Evolutionary conservation across 176 grass and related monocot genomes (phyloP), one percentile per base, ranked within the genome.

Genomic region (Eragrostis curvula): DNA sequence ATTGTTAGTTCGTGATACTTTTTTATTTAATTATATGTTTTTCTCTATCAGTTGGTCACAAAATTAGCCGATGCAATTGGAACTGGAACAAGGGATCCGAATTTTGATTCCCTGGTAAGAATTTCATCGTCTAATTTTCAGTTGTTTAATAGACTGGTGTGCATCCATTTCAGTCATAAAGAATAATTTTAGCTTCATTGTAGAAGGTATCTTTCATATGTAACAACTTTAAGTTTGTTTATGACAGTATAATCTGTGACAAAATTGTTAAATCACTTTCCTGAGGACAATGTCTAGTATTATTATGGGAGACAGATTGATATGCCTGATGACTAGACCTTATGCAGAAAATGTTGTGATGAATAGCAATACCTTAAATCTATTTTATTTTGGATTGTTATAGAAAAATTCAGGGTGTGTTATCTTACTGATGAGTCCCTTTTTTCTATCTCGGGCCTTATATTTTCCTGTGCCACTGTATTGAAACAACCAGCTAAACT

Each of bases 41-140:
- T 68, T 5, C 9, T 70, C 3, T 53, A 70, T 42, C 69, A 89
- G 90, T 84, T 83, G 70, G 70, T 89, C 55, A 85, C 84, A 75
- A 92, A 79, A 56, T 89, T 92, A 83, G 83, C 70, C 45, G 90
- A 92, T 89, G 75, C 55, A 30, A 86, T 92, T 66, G 86, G 75
- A 77, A 84, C 83, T 23, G 86, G 90, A 77, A 84, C 86, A 71
- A 56, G 75, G 69, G 86, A 92, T 75, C 86, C 80, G 74, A 71
- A 74, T 86, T 86, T 50, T 84, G 90, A 92, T 84, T 48, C 79
- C 75, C 18, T 86, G 75, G 90, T 92, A 86, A 75, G 79, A 68
- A 41, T 53, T 68, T 51, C 15, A 0, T 77, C 39, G 75, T 53
- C 6, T 80, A 68, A 53, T 75, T 77, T 63, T 70, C n/a, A 17